Evolutionary conservation across 2,329 filamentous ascomycete species (phyloP).

Genomic region (Gnomoniopsis smithogilvyi): DNA sequence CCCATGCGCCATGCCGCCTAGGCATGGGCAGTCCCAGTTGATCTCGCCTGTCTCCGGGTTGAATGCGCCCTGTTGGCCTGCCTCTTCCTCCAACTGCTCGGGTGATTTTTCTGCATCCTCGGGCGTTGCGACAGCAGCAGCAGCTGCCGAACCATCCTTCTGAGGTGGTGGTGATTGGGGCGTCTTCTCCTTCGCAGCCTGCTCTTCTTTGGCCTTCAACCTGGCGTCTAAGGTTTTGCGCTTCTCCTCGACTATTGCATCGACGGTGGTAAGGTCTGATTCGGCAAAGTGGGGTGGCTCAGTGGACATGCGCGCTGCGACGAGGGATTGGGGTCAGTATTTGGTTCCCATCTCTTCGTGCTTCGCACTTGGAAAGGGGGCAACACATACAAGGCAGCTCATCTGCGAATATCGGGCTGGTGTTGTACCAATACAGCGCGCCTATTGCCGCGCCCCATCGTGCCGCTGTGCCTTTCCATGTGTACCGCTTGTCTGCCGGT

Average conservation of each 20-base stretch:
- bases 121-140: slow-evolving; percentile 15
- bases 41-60: slow-evolving; percentile 99
- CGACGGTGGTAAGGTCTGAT: slow-evolving; percentile 59
- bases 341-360: not conserved
- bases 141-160: slow-evolving; percentile 24
- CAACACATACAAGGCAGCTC: slow-evolving; percentile 65
- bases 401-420: slow-evolving; percentile 81
- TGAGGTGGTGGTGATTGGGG: slow-evolving; percentile 25
- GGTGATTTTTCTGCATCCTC: slow-evolving; percentile 32
- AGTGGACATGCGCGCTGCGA: slow-evolving; percentile 31
- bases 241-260: slow-evolving; percentile 65
- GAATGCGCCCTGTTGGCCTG: slow-evolving; percentile 85
- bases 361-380: not conserved
- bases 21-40: slow-evolving; percentile 98
- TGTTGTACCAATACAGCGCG: slow-evolving; percentile 92
- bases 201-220: slow-evolving; percentile 12
- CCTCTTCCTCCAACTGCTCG: slow-evolving; percentile 71
- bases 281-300: slow-evolving; percentile 53
- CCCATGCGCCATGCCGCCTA: slow-evolving; percentile 95
- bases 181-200: slow-evolving; percentile 24
- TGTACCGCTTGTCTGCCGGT: slow-evolving; percentile 64
- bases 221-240: slow-evolving; percentile 43
- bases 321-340: not conserved
- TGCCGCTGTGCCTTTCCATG: slow-evolving; percentile 73
- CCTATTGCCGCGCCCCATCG: slow-evolving; percentile 75